Base-by-base conservation (phyloP, 805 yeast genomes). In the Wickerhamia fluorescens region DNA sequence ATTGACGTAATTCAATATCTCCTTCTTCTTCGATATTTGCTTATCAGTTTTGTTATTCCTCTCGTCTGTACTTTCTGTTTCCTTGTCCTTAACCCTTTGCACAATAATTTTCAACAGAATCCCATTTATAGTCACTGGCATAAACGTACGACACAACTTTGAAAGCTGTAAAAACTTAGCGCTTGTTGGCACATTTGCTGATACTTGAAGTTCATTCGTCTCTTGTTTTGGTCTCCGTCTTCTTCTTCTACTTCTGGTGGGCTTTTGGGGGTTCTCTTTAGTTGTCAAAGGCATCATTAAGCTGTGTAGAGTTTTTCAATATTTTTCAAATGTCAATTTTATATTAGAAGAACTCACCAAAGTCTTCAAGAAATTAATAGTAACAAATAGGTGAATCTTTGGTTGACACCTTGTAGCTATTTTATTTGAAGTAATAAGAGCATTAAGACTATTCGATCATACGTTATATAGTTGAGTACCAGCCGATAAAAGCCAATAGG, bases 51-150 rank as follows among this genome's bases (percentile, higher is more conserved):
- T 34, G 22, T 34, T 30, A 9, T 20, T 14, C 11, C 25, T 30
- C 23, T 25, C 29, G 6, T 31, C 16, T 7, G 27, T 28, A 6
- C 31, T 24, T 5, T 30, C 23, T 9, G 29, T 27, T 20, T 36
- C 36, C 22, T 31, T 27, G 13, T 24, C 19, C 24, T 21, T 30
- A 12, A 25, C 26, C 15, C 30, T 25, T 16, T 35, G 30, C 8
- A 15, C 27, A 18, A 25, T 27, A 8, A 29, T 14, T 10, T 34
- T 14, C 24, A 38, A 38, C 6, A 48, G 33, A 16, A 40, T 31
- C 1, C 68, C 68, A 36, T 61, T 62, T 19, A 62, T 44, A 8
- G 68, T 59, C 7, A 61, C 43, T 5, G 66, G 67, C 12, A 38
- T 42, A 34, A 45, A 50, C 12, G 44, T 39, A 20, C 48, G 48